phyloP scores from a whole-genome alignment of 345 rosid genomes.

The Melaleuca quinquenervia region DNA sequence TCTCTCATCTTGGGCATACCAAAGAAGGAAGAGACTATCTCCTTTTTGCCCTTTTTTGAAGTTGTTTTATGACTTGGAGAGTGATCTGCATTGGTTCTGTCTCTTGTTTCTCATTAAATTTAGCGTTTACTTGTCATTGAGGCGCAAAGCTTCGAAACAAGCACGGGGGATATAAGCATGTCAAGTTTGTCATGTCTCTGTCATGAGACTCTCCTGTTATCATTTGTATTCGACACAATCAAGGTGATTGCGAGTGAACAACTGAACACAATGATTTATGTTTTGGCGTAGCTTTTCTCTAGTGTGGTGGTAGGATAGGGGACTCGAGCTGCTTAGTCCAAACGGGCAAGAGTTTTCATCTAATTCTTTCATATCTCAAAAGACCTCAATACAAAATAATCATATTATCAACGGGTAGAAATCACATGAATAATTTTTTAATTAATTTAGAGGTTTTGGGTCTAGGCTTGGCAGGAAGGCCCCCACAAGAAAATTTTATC shows the following conservation, averaged over 20 bases:
- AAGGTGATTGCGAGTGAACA: neutral
- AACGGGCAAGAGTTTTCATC: too few relatives aligned
- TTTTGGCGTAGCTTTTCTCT: too few relatives aligned
- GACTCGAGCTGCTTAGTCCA: neutral
- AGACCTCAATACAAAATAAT: neutral
- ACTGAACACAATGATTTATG: too few relatives aligned
- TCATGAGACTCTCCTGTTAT: neutral
- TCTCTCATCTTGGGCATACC: constrained; percentile 13
- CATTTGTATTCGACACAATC: neutral
- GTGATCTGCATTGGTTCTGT: neutral
- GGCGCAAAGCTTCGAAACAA: neutral
- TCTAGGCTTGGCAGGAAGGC: neutral
- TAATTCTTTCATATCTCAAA: neutral
- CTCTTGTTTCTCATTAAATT: constrained; percentile 5
- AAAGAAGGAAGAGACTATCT: constrained; percentile 15
- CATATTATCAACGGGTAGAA: neutral
- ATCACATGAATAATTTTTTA: neutral
- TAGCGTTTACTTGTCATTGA: constrained; percentile 27
- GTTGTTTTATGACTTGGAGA: neutral
- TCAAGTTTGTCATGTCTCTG: neutral
- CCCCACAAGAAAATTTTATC: neutral
- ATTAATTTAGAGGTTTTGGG: too few relatives aligned
- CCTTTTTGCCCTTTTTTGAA: neutral
- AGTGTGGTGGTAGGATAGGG: neutral
- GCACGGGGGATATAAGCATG: neutral